Conservation (phyloP, 2,329 filamentous ascomycete species). For the Aspergillus floridensis region DNA sequence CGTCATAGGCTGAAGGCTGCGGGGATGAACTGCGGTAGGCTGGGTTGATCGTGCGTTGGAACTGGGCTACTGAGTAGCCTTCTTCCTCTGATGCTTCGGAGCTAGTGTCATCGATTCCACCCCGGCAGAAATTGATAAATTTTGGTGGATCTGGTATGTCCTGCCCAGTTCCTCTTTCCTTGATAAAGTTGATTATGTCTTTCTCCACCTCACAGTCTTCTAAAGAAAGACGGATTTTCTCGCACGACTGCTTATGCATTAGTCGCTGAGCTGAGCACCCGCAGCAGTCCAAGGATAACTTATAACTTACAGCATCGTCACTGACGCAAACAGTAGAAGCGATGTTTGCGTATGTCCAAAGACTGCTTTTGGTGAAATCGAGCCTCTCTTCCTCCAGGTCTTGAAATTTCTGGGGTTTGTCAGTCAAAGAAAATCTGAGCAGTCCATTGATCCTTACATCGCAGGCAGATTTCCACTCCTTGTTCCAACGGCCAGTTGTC, state of each 20-base stretch:
- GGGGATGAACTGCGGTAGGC: slow-evolving; percentile 94
- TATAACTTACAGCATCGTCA: slow-evolving; percentile 67
- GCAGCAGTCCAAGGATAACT: background rate
- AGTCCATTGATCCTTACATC: slow-evolving; percentile 52
- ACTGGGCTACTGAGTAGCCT: slow-evolving; percentile 94
- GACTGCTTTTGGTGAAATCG: slow-evolving; percentile 94
- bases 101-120: slow-evolving; percentile 69
- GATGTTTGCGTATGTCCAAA: slow-evolving; percentile 98
- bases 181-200: slow-evolving; percentile 87
- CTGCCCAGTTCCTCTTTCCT: slow-evolving; percentile 83
- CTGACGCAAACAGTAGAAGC: slow-evolving; percentile 96
- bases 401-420: slow-evolving; percentile 75
- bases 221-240: slow-evolving; percentile 88
- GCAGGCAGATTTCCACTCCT: slow-evolving; percentile 96
- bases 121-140: slow-evolving; percentile 98
- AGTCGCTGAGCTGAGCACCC: slow-evolving; percentile 5
- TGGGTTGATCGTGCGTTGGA: slow-evolving; percentile 91
- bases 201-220: slow-evolving; percentile 97
- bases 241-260: slow-evolving; percentile 63
- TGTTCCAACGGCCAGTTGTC: slow-evolving; percentile 92
- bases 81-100: slow-evolving; percentile 89
- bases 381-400: slow-evolving; percentile 95
- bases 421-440: background rate
- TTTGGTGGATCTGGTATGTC: slow-evolving; percentile 96
- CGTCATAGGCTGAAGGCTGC: slow-evolving; percentile 88